Percentiles rank a stretch among this genome's conserved stretches.
Conservation (phyloP, 2,329 filamentous ascomycete species). For the Emergomyces pasteurianus region DNA sequence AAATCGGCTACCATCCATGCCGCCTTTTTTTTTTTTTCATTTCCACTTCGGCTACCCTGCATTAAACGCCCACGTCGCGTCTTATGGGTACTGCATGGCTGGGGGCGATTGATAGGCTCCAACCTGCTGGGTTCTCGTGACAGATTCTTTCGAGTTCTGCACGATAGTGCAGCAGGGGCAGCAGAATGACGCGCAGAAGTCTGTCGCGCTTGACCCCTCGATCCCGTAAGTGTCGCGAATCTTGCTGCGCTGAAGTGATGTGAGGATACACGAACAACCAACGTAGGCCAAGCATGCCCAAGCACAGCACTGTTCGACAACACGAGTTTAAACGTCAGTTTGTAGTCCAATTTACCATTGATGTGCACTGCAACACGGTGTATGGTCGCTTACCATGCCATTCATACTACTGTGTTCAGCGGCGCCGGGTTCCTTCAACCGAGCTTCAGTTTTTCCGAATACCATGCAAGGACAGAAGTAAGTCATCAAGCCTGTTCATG, state of each 20-base stretch:
- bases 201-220: conserved; percentile 35
- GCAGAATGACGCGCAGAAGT: conserved; percentile 44
- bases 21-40: neutral
- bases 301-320: conserved; percentile 23
- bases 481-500: conserved; percentile 15
- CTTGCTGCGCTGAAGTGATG: conserved; percentile 43
- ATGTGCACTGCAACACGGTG: neutral
- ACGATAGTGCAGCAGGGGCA: conserved; percentile 47
- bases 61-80: neutral
- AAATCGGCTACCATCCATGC: neutral
- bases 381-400: conserved; percentile 15
- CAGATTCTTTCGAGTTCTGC: conserved; percentile 47
- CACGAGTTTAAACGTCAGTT: neutral
- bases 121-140: conserved; percentile 10
- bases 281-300: conserved; percentile 20
- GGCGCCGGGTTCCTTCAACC: conserved; percentile 20
- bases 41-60: neutral
- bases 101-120: conserved; percentile 17
- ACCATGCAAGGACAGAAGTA: conserved; percentile 22
- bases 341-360: neutral
- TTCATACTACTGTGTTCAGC: conserved; percentile 19
- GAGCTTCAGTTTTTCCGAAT: conserved; percentile 21
- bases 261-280: conserved; percentile 29
- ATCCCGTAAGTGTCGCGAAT: conserved; percentile 45
- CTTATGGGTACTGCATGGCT: conserved; percentile 13